These are phyloP conservation scores for Sindora glabra DNA, from an alignment of 306 rosid species.

Conservation along the genomic window DNA sequence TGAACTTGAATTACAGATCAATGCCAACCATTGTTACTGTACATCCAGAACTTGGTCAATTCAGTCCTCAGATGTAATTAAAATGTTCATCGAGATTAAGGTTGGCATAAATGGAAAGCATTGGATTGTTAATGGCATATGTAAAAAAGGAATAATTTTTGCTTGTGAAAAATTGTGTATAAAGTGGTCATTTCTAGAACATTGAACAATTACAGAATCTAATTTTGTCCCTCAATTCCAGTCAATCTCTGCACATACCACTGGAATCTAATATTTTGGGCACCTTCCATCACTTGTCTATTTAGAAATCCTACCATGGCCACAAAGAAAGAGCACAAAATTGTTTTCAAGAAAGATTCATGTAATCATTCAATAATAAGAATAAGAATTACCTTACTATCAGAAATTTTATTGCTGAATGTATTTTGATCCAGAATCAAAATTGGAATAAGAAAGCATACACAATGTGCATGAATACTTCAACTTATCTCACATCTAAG, in stretches of 20 bases:
- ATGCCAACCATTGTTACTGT: background rate
- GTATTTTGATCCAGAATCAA: too few species aligned
- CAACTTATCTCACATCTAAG: too few species aligned
- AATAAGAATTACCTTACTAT: too few species aligned
- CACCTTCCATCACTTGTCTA: background rate
- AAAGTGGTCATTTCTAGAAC: constrained; percentile 17
- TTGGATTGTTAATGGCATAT: constrained; percentile 18
- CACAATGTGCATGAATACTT: too few species aligned
- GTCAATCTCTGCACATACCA: too few species aligned
- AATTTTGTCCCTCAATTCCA: background rate
- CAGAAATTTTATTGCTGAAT: too few species aligned
- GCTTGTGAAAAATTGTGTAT: constrained; percentile 18
- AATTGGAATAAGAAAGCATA: too few species aligned
- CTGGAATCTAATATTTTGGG: too few species aligned
- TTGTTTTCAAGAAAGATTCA: too few species aligned
- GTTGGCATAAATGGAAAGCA: background rate
- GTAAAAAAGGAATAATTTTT: constrained; percentile 25
- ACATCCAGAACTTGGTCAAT: background rate
- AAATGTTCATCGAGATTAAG: background rate
- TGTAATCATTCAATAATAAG: too few species aligned
- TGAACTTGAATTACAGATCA: background rate
- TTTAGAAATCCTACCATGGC: too few species aligned
- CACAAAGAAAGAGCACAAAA: too few species aligned
- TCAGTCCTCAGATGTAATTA: background rate
- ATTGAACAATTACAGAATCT: constrained; percentile 8